A percentile compares a stretch with the other conserved stretches of the same genome.
These are phyloP conservation scores for Atkinsonella texensis DNA, from an alignment of 2,329 filamentous ascomycete species.

Conservation along the genomic window DNA sequence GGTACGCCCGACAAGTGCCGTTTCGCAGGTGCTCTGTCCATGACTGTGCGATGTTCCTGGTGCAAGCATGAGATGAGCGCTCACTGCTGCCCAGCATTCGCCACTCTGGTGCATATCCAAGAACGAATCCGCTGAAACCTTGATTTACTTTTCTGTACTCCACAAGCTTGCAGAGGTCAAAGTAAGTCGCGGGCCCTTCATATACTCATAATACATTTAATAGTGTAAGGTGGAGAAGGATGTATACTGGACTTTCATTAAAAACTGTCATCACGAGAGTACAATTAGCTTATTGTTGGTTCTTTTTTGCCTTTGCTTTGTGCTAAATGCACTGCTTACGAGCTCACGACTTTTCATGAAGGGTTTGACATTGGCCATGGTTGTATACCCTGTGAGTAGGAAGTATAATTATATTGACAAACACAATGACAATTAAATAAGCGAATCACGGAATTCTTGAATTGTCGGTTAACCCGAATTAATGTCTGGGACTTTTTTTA, in stretches of 20 bases:
- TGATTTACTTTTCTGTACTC: neutral
- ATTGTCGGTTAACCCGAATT: too few relatives aligned
- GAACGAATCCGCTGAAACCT: constrained; percentile 41
- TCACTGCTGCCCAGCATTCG: constrained; percentile 56
- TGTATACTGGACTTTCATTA: neutral
- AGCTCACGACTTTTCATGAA: neutral
- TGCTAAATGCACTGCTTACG: neutral
- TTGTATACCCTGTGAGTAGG: too few relatives aligned
- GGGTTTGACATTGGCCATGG: too few relatives aligned
- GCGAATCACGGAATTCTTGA: too few relatives aligned
- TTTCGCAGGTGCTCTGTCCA: constrained; percentile 44
- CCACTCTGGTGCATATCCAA: constrained; percentile 52
- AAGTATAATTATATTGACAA: too few relatives aligned
- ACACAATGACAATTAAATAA: too few relatives aligned
- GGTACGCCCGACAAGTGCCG: constrained; percentile 35
- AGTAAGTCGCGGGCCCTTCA: neutral
- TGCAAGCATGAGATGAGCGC: constrained; percentile 60
- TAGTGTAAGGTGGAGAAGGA: neutral
- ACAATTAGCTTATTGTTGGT: neutral
- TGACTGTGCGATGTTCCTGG: constrained; percentile 58
- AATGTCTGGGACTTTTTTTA: too few relatives aligned
- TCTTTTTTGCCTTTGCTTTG: neutral
- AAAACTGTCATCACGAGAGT: neutral
- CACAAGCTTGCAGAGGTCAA: neutral
- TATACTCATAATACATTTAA: neutral